Evolutionary conservation across 768 basidiomycete species (phyloP), one percentile per base, ranked within the genome.

Genomic region (Tephrocybe sp.): DNA sequence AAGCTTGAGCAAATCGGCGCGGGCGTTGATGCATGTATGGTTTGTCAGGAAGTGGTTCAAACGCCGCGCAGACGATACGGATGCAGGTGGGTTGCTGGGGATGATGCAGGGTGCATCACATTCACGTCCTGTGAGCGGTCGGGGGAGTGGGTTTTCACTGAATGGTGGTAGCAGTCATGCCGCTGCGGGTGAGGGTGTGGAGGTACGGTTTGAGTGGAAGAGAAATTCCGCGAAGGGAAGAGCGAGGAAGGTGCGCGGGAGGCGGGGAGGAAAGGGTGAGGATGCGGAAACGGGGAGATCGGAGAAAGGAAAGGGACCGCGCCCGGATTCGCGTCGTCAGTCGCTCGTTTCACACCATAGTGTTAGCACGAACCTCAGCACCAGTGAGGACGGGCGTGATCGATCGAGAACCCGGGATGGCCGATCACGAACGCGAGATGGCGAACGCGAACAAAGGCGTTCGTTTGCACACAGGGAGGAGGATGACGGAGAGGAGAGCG

Each of bases 131-230:
- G 28, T 20, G 23, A 32, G n/a, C 15, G 44, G 30, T 7, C 15
- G 45, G 4, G 45, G 45, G 24, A 42, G 28, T 1, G 45, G 52
- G 24, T 43, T 33, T 21, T 42, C 44, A n/a, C 17, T 25, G 4
- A 10, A 26, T 44, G 51, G 45, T 37, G 58, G 46, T 20, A n/a
- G n/a, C n/a, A 26, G 37, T 3, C 38, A 41, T 14, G 17, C 26
- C 24, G 63, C 57, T 3, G 51, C 64, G 14, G 67, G 72, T 34
- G 73, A 70, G 0, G 74, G 72, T 21, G 78, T 90, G 1, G 88
- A 92, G 60, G 81, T 93, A 17, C 69, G 83, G 40, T 86, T 93
- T 63, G 90, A 92, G 68, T 93, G 91, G 91, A 79, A 78, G 60
- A 71, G 87, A 42, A 79, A 54, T 14, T 62, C 52, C 21, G 54